Conservation (phyloP, 495 filamentous ascomycete genomes). For the Eremomyces bilateralis region DNA sequence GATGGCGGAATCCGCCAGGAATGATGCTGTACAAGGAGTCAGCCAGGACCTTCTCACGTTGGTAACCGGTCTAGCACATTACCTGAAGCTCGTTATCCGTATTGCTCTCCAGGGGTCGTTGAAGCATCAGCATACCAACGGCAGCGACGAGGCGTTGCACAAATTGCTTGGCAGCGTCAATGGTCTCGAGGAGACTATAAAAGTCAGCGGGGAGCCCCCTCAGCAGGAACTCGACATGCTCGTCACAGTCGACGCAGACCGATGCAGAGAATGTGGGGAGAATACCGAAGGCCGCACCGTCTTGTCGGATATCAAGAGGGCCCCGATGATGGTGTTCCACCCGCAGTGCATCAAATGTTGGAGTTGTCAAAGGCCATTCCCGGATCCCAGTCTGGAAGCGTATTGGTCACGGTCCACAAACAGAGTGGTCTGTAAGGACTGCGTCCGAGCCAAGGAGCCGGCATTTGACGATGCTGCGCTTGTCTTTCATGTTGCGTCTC, state of each 20-base stretch:
- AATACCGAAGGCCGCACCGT: no score
- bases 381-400: no score
- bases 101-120: conserved; percentile 90
- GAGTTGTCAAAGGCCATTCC: no score
- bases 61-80: conserved; percentile 92
- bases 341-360: no score
- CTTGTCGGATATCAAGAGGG: no score
- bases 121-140: conserved; percentile 69
- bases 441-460: no score
- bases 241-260: no score
- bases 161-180: conserved; percentile 59
- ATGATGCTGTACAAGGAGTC: conserved; percentile 80
- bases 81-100: conserved; percentile 90
- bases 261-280: no score
- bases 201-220: conserved; percentile 38
- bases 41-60: conserved; percentile 90
- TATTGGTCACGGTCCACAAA: conserved; percentile 41
- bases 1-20: conserved; percentile 67
- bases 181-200: conserved; percentile 18
- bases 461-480: no score
- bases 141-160: conserved; percentile 48
- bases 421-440: conserved; percentile 45
- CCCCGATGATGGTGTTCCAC: no score
- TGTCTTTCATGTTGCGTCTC: no score
- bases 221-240: conserved; percentile 45